Conservation (phyloP, 176 grass and related monocot genomes). For the Areca catechu region DNA sequence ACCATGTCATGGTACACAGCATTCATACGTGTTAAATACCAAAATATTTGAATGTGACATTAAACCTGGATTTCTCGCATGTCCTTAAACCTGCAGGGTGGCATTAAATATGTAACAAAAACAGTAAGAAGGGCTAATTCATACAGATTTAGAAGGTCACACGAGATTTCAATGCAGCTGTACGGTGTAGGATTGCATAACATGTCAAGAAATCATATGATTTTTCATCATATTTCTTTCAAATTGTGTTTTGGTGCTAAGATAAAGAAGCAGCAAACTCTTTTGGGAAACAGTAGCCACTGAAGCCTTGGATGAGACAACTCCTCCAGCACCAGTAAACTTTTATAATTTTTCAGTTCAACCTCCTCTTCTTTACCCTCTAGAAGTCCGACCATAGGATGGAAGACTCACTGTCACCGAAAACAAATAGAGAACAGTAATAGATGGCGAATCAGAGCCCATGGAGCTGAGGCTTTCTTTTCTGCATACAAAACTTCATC, state of each 20-base stretch:
- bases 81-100: too few relatives aligned
- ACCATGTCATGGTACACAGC: conserved; percentile 95
- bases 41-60: conserved; percentile 1
- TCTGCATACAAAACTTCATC: too few relatives aligned
- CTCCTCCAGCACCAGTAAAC: conserved; percentile 86
- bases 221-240: conserved; percentile 89
- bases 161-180: too few relatives aligned
- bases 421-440: background rate
- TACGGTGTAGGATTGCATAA: too few relatives aligned
- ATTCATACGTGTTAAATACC: conserved; percentile 56
- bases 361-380: conserved; percentile 66
- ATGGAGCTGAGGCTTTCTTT: too few relatives aligned
- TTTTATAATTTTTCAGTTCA: conserved; percentile 72
- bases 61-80: conserved; percentile 6
- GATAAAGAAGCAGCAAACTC: conserved; percentile 62
- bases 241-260: conserved; percentile 98
- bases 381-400: conserved; percentile 25
- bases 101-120: too few relatives aligned
- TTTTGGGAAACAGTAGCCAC: conserved; percentile 81
- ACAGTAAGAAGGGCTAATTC: too few relatives aligned
- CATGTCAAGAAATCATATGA: background rate
- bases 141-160: too few relatives aligned
- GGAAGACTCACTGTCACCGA: background rate
- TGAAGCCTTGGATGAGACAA: conserved; percentile 77
- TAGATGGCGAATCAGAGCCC: background rate